Evolutionary conservation across 2,329 filamentous ascomycete genomes (phyloP).

Genomic region (Anisogramma anomala): DNA sequence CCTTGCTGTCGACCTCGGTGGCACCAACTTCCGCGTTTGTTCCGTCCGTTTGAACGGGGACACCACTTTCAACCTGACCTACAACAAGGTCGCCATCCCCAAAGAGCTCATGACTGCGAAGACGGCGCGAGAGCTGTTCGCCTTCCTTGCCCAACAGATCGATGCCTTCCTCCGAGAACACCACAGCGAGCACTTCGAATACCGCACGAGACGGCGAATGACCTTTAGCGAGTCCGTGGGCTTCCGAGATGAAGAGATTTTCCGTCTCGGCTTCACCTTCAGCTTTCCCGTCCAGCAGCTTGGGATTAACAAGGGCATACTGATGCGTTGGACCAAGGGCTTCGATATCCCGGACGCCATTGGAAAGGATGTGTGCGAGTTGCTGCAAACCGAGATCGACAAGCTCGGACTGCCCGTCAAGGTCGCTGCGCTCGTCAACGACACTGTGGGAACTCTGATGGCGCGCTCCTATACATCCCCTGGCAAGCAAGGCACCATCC

Average conservation of each 20-base stretch:
- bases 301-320: slow-evolving; percentile 85
- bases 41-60: slow-evolving; percentile 89
- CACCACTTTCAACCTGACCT: slow-evolving; percentile 86
- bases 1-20: slow-evolving; percentile 92
- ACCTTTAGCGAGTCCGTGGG: slow-evolving; percentile 47
- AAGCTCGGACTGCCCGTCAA: slow-evolving; percentile 74
- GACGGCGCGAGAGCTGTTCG: slow-evolving; percentile 76
- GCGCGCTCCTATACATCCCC: slow-evolving; percentile 90
- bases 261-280: slow-evolving; percentile 96
- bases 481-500: slow-evolving; percentile 70
- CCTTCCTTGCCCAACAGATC: slow-evolving; percentile 87
- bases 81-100: slow-evolving; percentile 85
- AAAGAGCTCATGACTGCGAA: slow-evolving; percentile 81
- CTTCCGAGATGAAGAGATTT: slow-evolving; percentile 62
- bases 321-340: slow-evolving; percentile 97
- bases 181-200: slow-evolving; percentile 75
- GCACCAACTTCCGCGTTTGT: slow-evolving; percentile 97
- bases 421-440: slow-evolving; percentile 93
- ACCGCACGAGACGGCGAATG: slow-evolving; percentile 52
- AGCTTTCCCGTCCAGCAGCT: slow-evolving; percentile 92
- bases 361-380: slow-evolving; percentile 84
- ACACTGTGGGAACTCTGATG: slow-evolving; percentile 96
- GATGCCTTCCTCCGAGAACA: slow-evolving; percentile 77
- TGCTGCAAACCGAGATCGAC: slow-evolving; percentile 85
- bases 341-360: slow-evolving; percentile 94